Evolutionary conservation across 441 rosid species (phyloP), one percentile per base, ranked within the genome.

Genomic region (Erodium moschatum): DNA sequence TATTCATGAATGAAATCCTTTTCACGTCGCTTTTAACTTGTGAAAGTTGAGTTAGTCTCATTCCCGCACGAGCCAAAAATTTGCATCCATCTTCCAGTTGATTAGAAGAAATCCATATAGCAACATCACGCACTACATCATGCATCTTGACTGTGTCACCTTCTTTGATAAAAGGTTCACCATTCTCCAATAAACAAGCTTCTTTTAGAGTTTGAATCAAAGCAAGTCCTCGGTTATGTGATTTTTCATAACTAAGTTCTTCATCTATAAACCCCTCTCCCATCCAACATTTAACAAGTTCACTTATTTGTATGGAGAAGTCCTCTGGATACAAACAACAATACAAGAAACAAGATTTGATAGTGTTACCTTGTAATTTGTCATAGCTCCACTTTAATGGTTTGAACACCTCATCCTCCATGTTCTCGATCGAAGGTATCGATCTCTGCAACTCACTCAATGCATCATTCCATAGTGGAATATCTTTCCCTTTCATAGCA

Each of bases 271-370:
- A 63, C 16, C 81, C 83, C 68, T 79, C 80, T 0, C 77, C 79
- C 29, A 70, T 40, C 83, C 82, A 78, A 54, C 64, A 80, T 12
- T 61, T 67, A 0, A 70, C 78, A 15, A 78, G 77, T 42, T 82
- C 82, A 4, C 74, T 38, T 69, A 67, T 56, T 63, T 74, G 74
- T 29, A 80, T 74, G 33, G 80, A 78, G 71, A 67, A 74, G 68
- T 82, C 81, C 31, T 82, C 78, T 2, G 85, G 83, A 67, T 72
- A 82, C 8, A 82, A 73, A 60, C 80, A 74, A 19, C 80, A 80
- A 33, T 77, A 78, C 9, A 82, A 13, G 31, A 29, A 29, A 29
- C 31, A 29, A 29, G 31, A 29, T 29, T 29, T 29, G 31, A 29
- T 29, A 29, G n/a, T 5, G 6, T 50, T n/a, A 50, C 58, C 58